These are phyloP conservation scores for Theileria orientalis DNA, from an alignment of 169 alveolate genomes.

Conservation along the genomic window DNA sequence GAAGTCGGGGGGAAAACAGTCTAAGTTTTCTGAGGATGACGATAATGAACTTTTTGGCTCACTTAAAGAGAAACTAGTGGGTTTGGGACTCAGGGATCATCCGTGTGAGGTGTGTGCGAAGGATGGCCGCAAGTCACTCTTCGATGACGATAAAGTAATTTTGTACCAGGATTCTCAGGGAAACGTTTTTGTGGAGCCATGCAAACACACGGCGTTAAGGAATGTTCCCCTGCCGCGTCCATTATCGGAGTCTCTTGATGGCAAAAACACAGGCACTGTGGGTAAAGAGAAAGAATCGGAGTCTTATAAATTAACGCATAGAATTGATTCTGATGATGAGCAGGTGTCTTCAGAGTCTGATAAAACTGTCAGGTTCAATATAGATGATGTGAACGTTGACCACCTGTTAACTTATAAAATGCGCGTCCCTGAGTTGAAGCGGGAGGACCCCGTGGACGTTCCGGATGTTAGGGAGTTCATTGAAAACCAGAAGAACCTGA, in stretches of 20 bases:
- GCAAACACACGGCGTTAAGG: constrained; percentile 11
- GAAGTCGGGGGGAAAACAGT: neutral
- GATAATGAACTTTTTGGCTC: constrained; percentile 15
- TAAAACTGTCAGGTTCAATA: neutral
- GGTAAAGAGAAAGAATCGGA: neutral
- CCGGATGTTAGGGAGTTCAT: neutral
- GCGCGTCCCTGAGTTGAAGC: neutral
- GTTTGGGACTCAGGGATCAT: constrained; percentile 15
- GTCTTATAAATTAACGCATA: neutral
- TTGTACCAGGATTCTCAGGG: neutral
- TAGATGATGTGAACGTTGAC: neutral
- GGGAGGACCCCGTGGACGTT: neutral
- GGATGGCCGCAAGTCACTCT: neutral
- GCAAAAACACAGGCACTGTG: neutral
- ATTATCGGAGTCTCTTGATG: neutral
- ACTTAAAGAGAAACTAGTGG: constrained; percentile 3
- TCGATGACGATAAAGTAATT: neutral
- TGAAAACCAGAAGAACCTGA: neutral
- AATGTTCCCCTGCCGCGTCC: constrained; percentile 9
- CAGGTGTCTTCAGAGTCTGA: no score
- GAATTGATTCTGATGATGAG: neutral
- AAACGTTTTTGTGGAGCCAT: constrained; percentile 4
- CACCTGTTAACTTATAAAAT: neutral
- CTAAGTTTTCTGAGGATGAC: constrained; percentile 1
- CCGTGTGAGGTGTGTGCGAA: constrained; percentile 35